These are phyloP conservation scores for Lactarius sp. DNA, from an alignment of 768 basidiomycete genomes.

Conservation along the genomic window DNA sequence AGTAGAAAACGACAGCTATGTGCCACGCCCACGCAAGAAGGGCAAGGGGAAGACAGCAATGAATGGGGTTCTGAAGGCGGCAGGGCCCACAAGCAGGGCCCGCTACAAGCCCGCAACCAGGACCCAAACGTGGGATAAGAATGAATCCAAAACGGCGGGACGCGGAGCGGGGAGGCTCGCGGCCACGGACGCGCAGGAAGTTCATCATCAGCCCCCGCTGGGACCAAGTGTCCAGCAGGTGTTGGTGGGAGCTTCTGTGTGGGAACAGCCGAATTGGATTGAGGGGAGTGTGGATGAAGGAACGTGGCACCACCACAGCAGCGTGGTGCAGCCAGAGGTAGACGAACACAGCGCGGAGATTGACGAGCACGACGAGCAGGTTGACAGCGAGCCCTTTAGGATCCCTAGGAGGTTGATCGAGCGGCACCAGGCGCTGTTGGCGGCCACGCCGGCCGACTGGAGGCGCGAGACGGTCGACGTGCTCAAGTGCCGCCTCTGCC, in stretches of 20 bases:
- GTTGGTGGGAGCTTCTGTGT: not conserved
- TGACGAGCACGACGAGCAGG: not conserved
- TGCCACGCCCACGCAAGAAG: not conserved
- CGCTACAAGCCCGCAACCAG: not conserved
- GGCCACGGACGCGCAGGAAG: not conserved
- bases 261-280: not conserved
- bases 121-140: not conserved
- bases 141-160: conserved; percentile 1
- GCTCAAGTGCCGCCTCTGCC: not conserved
- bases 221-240: conserved; percentile 6
- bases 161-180: conserved; percentile 14
- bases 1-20: not conserved
- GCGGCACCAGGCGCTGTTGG: not conserved
- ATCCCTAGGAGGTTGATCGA: not conserved
- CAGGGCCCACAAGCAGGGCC: not conserved
- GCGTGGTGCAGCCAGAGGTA: not conserved
- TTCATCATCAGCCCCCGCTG: not conserved
- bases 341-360: not conserved
- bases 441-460: not conserved
- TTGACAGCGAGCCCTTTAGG: not conserved
- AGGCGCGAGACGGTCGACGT: not conserved
- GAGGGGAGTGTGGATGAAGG: conserved; percentile 3
- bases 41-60: not conserved
- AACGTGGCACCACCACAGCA: not conserved
- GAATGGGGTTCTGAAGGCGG: not conserved